Base-by-base conservation (phyloP, 208 protist genomes). In the Wallacemonas sp. region DNA sequence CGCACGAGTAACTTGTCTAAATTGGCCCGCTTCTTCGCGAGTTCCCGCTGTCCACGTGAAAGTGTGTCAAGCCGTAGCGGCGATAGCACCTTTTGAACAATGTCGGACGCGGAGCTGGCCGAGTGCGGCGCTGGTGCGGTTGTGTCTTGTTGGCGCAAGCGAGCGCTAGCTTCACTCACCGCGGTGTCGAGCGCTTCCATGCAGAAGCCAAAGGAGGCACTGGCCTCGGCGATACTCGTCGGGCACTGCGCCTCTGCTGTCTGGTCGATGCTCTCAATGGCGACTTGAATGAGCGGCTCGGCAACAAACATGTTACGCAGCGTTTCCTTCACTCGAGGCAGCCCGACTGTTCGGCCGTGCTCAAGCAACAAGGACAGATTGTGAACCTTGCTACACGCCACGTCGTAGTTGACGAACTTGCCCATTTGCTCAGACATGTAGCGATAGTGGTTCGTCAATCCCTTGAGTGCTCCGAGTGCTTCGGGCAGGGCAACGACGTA, bases 361-460 rank as follows among this genome's bases (percentile, higher is more conserved):
- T 90, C 69, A 26, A 93, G 79, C 53, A 93, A 64, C 38, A 95
- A 61, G 0, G 79, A 65, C 15, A 93, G 77, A 54, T 85, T 85
- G 72, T 95, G 90, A 42, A 95, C 71, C 62, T 92, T 93, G 17
- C 70, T 77, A 59, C 84, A 90, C 0, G 86, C 79, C 6, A 95
- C 77, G 61, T 95, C 90, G 58, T 93, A 95, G 27, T 72, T 73
- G 34, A 89, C 58, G 59, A 91, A 95, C 65, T 82, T 78, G 0
- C 75, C 76, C 84, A 92, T 87, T 69, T 91, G 79, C 30, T 73
- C 75, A 0, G 62, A 55, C 86, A 95, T 91, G 80, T 93, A 91
- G 31, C 75, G 72, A 61, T 93, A 95, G 75, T 93, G 90, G 51
- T 83, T 91, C 14, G 78, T 80, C 8, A 93, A 51, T 1, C 86